These are phyloP conservation scores for Gardenia jasminoides DNA, from an alignment of 257 asterid genomes.

Conservation along the genomic window DNA sequence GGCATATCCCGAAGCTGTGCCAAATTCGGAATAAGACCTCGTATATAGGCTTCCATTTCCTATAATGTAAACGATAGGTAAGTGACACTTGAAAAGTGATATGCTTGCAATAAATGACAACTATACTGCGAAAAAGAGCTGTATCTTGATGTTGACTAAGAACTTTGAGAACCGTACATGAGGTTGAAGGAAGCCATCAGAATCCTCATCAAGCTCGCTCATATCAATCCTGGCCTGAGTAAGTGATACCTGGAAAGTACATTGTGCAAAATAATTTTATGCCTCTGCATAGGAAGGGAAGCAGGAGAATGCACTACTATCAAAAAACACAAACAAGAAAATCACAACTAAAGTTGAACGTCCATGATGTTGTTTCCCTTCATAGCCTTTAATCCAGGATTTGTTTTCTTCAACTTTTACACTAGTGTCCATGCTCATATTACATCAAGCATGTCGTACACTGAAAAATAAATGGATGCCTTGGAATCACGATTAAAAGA, in stretches of 20 bases:
- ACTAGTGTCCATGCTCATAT: not conserved
- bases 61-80: conserved; percentile 20
- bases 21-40: conserved; percentile 96
- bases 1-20: conserved; percentile 97
- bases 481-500: not conserved
- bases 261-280: conserved; percentile 9
- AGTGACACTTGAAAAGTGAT: not conserved
- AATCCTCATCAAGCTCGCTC: conserved; percentile 99
- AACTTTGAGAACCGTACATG: conserved; percentile 56
- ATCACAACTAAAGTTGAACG: not conserved
- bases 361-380: no score
- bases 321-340: not conserved
- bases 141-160: conserved; percentile 16
- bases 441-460: no score
- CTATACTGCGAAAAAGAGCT: not conserved
- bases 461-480: not conserved
- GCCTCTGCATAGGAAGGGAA: not conserved
- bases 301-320: not conserved
- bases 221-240: conserved; percentile 98
- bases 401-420: no score
- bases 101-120: not conserved
- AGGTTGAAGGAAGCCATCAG: conserved; percentile 98
- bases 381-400: no score
- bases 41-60: conserved; percentile 97
- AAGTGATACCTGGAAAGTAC: conserved; percentile 78